Conservation (phyloP, 1,139 yeast species). For the Yamadazyma siamensis region DNA sequence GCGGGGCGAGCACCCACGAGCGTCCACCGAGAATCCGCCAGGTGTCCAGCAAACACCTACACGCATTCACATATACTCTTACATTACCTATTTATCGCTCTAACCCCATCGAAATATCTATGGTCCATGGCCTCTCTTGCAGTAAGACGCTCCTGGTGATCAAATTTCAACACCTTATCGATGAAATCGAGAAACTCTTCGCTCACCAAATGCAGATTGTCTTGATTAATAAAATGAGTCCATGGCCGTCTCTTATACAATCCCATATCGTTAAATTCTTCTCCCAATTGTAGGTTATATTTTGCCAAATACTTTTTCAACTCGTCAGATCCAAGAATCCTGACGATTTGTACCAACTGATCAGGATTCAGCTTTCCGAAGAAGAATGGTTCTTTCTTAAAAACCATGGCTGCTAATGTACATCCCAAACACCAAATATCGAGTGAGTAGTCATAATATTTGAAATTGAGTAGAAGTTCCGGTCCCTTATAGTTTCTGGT, state of each 20-base stretch:
- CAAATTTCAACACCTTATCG: slow-evolving; percentile 61
- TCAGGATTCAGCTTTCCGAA: slow-evolving; percentile 95
- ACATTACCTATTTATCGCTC: slow-evolving; percentile 5
- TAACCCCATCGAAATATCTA: slow-evolving; percentile 50
- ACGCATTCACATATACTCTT: neutral
- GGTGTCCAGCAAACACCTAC: too few species aligned
- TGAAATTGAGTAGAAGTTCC: slow-evolving; percentile 83
- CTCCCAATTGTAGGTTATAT: slow-evolving; percentile 70
- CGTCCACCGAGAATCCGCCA: too few species aligned
- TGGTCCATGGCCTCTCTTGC: slow-evolving; percentile 82
- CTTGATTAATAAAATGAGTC: slow-evolving; percentile 51
- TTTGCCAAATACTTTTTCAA: slow-evolving; percentile 67
- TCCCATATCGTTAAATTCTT: slow-evolving; percentile 79
- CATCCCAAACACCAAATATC: slow-evolving; percentile 97
- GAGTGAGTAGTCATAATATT: slow-evolving; percentile 87
- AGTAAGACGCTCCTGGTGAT: slow-evolving; percentile 68
- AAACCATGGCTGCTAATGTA: slow-evolving; percentile 91
- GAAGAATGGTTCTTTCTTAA: slow-evolving; percentile 94
- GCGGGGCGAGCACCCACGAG: too few species aligned
- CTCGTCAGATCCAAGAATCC: slow-evolving; percentile 86
- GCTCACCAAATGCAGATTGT: slow-evolving; percentile 49
- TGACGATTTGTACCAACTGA: slow-evolving; percentile 89
- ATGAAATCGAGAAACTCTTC: slow-evolving; percentile 62
- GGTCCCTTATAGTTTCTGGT: slow-evolving; percentile 97
- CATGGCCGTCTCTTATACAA: slow-evolving; percentile 70